Percentiles rank a stretch among this genome's conserved stretches.
Conservation (phyloP, 257 asterid species). For the Nicotiana tabacum region DNA sequence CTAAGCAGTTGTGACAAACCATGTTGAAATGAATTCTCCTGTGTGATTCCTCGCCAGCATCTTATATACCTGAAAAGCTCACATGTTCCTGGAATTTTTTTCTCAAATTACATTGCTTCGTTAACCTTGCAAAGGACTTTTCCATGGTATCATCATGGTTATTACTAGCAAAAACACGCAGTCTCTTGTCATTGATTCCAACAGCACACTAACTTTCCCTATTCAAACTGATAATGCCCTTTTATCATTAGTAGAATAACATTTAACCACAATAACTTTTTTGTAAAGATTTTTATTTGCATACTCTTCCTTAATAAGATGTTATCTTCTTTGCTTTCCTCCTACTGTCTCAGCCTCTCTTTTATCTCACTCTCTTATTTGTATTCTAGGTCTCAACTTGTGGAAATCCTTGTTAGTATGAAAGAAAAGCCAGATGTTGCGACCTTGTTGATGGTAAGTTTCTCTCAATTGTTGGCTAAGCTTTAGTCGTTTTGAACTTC, state of each 20-base stretch:
- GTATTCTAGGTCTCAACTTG: constrained; percentile 48
- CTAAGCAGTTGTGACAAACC: neutral
- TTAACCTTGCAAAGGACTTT: neutral
- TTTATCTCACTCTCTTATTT: constrained; percentile 10
- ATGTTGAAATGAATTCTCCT: neutral
- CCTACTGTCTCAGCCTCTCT: neutral
- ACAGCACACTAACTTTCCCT: neutral
- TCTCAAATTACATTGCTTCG: neutral
- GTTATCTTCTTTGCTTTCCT: constrained; percentile 1
- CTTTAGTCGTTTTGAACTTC: neutral
- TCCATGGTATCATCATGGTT: neutral
- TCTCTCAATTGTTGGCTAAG: neutral
- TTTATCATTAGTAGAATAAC: neutral
- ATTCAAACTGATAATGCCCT: neutral
- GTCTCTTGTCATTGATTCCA: neutral
- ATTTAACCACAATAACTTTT: neutral
- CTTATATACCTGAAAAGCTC: neutral
- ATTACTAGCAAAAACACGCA: neutral
- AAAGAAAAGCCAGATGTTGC: constrained; percentile 98
- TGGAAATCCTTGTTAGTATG: constrained; percentile 81
- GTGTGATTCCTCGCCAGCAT: neutral
- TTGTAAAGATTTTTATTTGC: neutral
- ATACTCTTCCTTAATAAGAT: neutral
- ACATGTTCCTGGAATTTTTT: neutral
- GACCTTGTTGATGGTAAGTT: constrained; percentile 62